phyloP scores from a whole-genome alignment of 139 green algal genomes.

The Mychonastes homosphaera region DNA sequence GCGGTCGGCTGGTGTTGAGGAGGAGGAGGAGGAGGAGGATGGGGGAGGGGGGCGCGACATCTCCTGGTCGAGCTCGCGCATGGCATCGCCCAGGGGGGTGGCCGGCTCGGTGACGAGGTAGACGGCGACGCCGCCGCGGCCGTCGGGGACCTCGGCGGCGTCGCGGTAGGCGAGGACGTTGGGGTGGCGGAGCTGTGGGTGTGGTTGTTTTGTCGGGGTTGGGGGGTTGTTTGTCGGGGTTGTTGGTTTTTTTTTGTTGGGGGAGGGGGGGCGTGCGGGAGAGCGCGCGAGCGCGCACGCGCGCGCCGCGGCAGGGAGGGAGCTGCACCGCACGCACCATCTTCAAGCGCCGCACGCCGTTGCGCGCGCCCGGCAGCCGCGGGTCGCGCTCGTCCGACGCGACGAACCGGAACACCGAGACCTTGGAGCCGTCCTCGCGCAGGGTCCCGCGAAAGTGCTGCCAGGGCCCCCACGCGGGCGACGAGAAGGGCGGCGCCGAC shows the following conservation, averaged over 20 bases:
- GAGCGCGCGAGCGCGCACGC: not conserved
- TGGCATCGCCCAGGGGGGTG: conserved; percentile 46
- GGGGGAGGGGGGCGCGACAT: not conserved
- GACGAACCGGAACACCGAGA: conserved; percentile 67
- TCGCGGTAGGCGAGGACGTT: conserved; percentile 76
- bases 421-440: conserved; percentile 51
- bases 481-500: too few species aligned
- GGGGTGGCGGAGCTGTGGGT: conserved; percentile 78
- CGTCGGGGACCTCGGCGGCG: conserved; percentile 63
- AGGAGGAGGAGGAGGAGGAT: not conserved
- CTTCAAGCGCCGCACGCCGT: conserved; percentile 69
- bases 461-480: conserved; percentile 62
- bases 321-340: conserved; percentile 33
- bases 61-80: conserved; percentile 49
- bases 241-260: too few species aligned
- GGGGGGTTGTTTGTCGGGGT: too few species aligned
- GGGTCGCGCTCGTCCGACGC: conserved; percentile 39
- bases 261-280: not conserved
- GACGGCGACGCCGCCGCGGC: conserved; percentile 44
- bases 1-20: not conserved
- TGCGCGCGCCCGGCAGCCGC: conserved; percentile 50
- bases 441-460: conserved; percentile 46
- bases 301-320: not conserved
- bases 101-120: conserved; percentile 81
- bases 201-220: too few species aligned